Conservation (phyloP, 2,329 filamentous ascomycete genomes). For the Drechmeria coniospora region DNA sequence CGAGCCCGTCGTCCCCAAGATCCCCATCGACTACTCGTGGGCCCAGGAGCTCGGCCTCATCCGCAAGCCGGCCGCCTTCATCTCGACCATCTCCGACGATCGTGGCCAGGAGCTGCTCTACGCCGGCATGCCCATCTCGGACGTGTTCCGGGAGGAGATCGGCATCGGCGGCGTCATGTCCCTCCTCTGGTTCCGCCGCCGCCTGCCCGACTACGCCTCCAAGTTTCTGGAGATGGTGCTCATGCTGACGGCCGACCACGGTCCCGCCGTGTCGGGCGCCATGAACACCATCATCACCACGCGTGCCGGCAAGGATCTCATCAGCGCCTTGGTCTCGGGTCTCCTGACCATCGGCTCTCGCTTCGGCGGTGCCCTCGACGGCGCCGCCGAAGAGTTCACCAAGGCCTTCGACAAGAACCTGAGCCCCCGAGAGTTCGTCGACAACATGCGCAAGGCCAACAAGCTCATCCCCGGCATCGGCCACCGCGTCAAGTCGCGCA, state of each 20-base stretch:
- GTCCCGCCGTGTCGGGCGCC: constrained; percentile 94
- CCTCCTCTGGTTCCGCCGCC: constrained; percentile 96
- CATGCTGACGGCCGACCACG: constrained; percentile 98
- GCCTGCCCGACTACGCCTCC: constrained; percentile 88
- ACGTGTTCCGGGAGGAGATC: constrained; percentile 97
- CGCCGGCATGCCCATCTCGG: constrained; percentile 98
- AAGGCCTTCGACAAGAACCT: constrained; percentile 97
- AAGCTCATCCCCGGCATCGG: constrained; percentile 99
- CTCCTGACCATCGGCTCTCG: constrained; percentile 95
- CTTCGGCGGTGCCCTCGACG: constrained; percentile 96
- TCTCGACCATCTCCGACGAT: constrained; percentile 98
- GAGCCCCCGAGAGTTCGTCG: constrained; percentile 95
- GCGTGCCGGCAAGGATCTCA: constrained; percentile 96
- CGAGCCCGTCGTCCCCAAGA: constrained; percentile 93
- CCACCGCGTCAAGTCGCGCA: constrained; percentile 98
- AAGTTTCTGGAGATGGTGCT: constrained; percentile 99
- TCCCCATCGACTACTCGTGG: constrained; percentile 99
- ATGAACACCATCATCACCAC: constrained; percentile 99
- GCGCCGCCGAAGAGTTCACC: constrained; percentile 95
- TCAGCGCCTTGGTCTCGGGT: constrained; percentile 88
- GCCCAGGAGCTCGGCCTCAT: constrained; percentile 98
- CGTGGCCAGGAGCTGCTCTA: constrained; percentile 98
- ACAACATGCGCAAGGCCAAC: constrained; percentile 98
- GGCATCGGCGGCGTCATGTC: constrained; percentile 99
- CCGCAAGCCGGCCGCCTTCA: constrained; percentile 98